A percentile compares a stretch with the other conserved stretches of the same genome.
Conservation (phyloP, 2,329 filamentous ascomycete genomes). For the Claviceps purpurea region DNA sequence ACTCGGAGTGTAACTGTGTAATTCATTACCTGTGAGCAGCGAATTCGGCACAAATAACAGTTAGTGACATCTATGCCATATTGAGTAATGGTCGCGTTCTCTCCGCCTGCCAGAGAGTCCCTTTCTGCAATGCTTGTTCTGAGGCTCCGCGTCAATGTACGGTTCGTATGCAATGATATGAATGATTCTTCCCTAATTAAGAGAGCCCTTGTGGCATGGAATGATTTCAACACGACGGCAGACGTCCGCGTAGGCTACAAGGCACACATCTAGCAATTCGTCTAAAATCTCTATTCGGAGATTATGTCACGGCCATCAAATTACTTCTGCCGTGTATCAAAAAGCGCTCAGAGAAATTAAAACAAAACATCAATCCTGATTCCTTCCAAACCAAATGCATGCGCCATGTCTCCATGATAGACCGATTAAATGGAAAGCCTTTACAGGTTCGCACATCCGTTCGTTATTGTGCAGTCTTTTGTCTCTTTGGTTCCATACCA, state of each 20-base stretch:
- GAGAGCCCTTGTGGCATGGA: no score
- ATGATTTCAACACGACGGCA: no score
- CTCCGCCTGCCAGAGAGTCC: no score
- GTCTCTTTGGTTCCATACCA: conserved; percentile 36
- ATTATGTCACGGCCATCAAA: background rate
- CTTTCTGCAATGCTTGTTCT: no score
- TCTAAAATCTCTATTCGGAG: background rate
- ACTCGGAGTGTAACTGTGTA: no score
- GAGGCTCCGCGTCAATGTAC: no score
- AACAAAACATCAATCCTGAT: background rate
- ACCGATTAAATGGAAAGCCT: background rate
- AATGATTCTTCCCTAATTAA: no score
- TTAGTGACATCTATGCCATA: no score
- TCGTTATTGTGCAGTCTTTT: conserved; percentile 22
- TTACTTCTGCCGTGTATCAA: background rate
- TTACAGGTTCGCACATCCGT: background rate
- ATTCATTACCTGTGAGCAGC: no score
- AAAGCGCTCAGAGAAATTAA: background rate
- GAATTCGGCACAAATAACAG: no score
- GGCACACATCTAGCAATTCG: background rate
- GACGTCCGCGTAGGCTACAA: background rate
- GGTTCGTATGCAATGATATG: no score
- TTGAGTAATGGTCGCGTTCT: no score
- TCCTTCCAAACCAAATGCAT: conserved; percentile 4
- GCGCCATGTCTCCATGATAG: conserved; percentile 12